Conservation (phyloP, 2,329 filamentous ascomycete species). For the Botrytis paeoniae region DNA sequence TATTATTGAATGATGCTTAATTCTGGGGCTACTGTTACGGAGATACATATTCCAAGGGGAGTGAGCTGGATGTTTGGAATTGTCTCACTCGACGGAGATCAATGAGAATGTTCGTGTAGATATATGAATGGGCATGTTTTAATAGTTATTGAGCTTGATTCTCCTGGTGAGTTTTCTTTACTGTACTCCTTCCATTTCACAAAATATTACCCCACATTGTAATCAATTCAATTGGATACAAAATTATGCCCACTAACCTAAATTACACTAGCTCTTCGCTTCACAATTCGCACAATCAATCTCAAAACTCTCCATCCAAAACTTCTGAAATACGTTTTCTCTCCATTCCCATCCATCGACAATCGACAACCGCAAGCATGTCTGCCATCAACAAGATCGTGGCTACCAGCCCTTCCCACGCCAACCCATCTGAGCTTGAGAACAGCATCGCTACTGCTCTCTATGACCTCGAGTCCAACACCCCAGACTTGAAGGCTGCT, state of each 20-base stretch:
- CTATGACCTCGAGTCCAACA: conserved; percentile 99
- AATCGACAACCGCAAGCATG: conserved; percentile 51
- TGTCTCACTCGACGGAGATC: not conserved
- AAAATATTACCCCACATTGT: not conserved
- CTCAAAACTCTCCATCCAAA: not conserved
- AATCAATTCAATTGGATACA: not conserved
- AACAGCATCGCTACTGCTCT: conserved; percentile 94
- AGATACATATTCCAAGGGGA: not conserved
- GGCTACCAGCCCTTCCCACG: conserved; percentile 91
- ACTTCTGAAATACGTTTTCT: conserved; percentile 13
- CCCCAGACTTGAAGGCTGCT: conserved; percentile 92
- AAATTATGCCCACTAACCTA: not conserved
- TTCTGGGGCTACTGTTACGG: not conserved
- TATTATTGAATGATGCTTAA: too few species aligned
- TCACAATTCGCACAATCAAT: conserved; percentile 18
- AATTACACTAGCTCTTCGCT: not conserved
- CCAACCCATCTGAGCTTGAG: conserved; percentile 97
- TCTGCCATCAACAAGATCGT: conserved; percentile 95
- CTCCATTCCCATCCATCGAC: conserved; percentile 24
- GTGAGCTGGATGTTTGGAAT: not conserved
- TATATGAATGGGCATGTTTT: not conserved
- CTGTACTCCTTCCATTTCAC: not conserved
- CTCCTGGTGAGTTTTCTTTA: not conserved
- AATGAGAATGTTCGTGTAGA: not conserved
- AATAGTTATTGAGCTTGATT: too few species aligned